phyloP scores from a whole-genome alignment of 2,329 filamentous ascomycete genomes.

The Cercospora sesami region DNA sequence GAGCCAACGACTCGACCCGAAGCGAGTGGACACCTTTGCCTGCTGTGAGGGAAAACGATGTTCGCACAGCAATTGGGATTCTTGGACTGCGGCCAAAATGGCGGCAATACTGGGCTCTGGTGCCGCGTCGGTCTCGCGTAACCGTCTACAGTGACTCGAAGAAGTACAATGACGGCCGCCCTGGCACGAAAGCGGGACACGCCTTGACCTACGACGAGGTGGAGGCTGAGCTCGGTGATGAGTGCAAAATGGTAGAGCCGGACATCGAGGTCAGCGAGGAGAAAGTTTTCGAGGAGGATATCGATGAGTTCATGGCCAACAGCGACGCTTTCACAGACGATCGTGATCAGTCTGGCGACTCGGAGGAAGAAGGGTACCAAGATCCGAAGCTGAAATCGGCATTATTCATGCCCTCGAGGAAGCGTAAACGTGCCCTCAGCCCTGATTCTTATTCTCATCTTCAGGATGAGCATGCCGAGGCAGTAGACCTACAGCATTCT shows the following conservation, averaged over 20 bases:
- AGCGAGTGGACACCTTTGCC: constrained; percentile 28
- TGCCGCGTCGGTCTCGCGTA: constrained; percentile 55
- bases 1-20: constrained; percentile 45
- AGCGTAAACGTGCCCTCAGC: background rate
- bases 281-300: constrained; percentile 19
- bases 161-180: constrained; percentile 34
- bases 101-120: constrained; percentile 53
- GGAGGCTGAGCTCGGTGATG: constrained; percentile 42
- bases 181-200: constrained; percentile 30
- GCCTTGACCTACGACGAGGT: constrained; percentile 44
- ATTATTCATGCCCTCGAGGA: background rate
- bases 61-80: constrained; percentile 56
- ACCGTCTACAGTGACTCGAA: constrained; percentile 46
- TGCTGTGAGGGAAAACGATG: constrained; percentile 46
- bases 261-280: constrained; percentile 48
- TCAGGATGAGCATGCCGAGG: background rate
- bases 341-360: background rate
- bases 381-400: background rate
- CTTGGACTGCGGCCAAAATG: constrained; percentile 52
- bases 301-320: constrained; percentile 18
- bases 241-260: constrained; percentile 39
- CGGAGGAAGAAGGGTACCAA: background rate
- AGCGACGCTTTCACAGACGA: constrained; percentile 24
- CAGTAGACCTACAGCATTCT: background rate
- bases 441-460: background rate